Evolutionary conservation across 2,329 filamentous ascomycete genomes (phyloP), one percentile per base, ranked within the genome.

Genomic region (Cladosporium halotolerans): DNA sequence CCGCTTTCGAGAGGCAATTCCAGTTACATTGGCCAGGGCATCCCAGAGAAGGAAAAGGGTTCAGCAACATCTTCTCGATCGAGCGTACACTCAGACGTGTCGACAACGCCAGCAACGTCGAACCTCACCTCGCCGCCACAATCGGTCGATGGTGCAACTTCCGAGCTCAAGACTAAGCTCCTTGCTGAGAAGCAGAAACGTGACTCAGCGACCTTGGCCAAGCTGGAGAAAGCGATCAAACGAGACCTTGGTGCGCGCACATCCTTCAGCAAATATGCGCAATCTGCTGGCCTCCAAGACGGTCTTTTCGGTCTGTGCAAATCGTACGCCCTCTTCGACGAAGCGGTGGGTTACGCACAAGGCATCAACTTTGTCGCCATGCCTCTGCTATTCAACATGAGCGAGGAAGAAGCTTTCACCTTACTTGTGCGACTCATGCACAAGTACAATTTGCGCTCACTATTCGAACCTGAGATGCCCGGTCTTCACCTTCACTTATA

Each of bases 351-450:
- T 32, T 99, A 99, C 70, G 92, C 95, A 0, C 93, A 99, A 70
- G 93, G 93, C 66, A 96, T 99, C 88, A 99, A 97, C 68, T 99
- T 99, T 66, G 82, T 99, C 55, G 88, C 90, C 45, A 97, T 97
- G 90, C 93, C 95, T 19, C 71, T 99, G 14, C 76, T 99, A 1
- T 96, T 99, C 74, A 97, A 96, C 68, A 96, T 97, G 91, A 88
- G 91, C 2, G 92, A 97, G 72, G 90, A 95, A 66, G 93, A 99
- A 72, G 92, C 93, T 0, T 99, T 99, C 66, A 93, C 89, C 63
- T 76, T 99, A 14, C 81, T 99, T 23, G 90, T 96, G 14, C 85
- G 89, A 59, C 73, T 99, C 51, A 99, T 99, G 93, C 95, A 95
- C 73, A 89, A 96, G 60, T 99, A 97, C 70, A 84, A 89, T 55